Conservation (phyloP, 352 stramenopile species). For the Phytophthora sp. region DNA sequence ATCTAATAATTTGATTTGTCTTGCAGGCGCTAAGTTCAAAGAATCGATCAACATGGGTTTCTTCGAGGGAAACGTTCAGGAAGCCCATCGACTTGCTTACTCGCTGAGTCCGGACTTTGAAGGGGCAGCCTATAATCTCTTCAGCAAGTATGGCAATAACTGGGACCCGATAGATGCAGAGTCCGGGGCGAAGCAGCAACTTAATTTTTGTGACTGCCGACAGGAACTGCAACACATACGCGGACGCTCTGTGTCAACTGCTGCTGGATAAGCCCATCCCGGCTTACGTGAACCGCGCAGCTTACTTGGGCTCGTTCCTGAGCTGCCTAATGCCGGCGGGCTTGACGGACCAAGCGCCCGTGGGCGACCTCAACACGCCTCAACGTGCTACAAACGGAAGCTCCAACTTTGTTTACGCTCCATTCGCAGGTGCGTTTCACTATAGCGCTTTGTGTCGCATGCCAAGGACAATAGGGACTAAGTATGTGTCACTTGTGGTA, state of each 20-base stretch:
- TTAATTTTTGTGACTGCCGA: background rate
- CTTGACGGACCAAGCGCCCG: slow-evolving; percentile 59
- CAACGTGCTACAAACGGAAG: slow-evolving; percentile 24
- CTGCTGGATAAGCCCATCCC: slow-evolving; percentile 87
- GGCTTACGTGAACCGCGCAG: slow-evolving; percentile 92
- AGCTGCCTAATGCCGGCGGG: slow-evolving; percentile 79
- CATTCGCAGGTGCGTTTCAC: slow-evolving; percentile 61
- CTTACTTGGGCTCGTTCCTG: slow-evolving; percentile 92
- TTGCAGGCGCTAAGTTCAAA: slow-evolving; percentile 85
- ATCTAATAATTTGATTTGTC: background rate
- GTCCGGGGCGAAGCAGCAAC: background rate
- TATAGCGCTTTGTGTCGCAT: too few relatives aligned
- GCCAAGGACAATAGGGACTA: background rate
- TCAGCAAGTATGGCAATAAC: slow-evolving; percentile 78
- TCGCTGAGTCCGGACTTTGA: slow-evolving; percentile 90
- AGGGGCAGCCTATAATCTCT: slow-evolving; percentile 90
- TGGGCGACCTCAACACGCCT: slow-evolving; percentile 46
- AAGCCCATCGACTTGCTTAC: slow-evolving; percentile 82
- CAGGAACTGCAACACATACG: slow-evolving; percentile 96
- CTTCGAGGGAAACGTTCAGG: slow-evolving; percentile 86
- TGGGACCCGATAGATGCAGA: background rate
- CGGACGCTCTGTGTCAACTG: slow-evolving; percentile 84
- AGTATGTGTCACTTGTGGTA: background rate
- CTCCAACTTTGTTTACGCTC: slow-evolving; percentile 54
- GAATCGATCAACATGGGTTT: slow-evolving; percentile 89